Conservation (phyloP, 495 filamentous ascomycete genomes). For the Chaetomidium leptoderma region DNA sequence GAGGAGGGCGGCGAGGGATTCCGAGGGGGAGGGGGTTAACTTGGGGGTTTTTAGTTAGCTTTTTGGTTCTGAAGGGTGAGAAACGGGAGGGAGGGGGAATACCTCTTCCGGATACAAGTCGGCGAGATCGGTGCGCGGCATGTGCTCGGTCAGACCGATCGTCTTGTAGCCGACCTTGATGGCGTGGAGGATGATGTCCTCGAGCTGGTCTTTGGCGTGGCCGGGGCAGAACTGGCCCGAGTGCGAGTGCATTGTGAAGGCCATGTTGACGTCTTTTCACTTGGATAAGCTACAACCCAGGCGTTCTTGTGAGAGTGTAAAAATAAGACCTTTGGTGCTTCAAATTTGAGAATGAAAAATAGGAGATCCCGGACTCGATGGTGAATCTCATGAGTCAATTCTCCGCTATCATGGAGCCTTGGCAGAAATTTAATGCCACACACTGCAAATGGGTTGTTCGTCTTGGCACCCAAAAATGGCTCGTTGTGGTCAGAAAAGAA, state of each 20-base stretch:
- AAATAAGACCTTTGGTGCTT: background rate
- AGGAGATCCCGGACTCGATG: no score
- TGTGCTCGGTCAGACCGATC: constrained; percentile 94
- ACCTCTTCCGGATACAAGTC: constrained; percentile 96
- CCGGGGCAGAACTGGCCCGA: constrained; percentile 93
- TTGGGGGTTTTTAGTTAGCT: constrained; percentile 8
- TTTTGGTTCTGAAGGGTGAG: constrained; percentile 10
- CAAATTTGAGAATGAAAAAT: no score
- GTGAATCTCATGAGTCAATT: background rate
- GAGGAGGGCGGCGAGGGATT: constrained; percentile 36
- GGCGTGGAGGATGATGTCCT: constrained; percentile 75
- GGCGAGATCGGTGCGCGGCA: constrained; percentile 65
- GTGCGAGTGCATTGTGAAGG: constrained; percentile 97
- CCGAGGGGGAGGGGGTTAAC: constrained; percentile 35
- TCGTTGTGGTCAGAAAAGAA: background rate
- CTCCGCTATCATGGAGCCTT: no score
- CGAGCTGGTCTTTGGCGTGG: constrained; percentile 79
- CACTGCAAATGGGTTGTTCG: no score
- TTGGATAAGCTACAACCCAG: no score
- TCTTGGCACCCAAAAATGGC: no score
- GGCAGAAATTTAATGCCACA: no score
- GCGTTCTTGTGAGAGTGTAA: background rate
- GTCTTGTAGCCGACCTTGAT: constrained; percentile 72
- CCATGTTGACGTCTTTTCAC: constrained; percentile 54
- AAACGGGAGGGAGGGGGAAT: constrained; percentile 12